Percentiles rank a stretch among this genome's conserved stretches.
Conservation (phyloP, 1,284 basidiomycete species). For the Earliella scabrosa region DNA sequence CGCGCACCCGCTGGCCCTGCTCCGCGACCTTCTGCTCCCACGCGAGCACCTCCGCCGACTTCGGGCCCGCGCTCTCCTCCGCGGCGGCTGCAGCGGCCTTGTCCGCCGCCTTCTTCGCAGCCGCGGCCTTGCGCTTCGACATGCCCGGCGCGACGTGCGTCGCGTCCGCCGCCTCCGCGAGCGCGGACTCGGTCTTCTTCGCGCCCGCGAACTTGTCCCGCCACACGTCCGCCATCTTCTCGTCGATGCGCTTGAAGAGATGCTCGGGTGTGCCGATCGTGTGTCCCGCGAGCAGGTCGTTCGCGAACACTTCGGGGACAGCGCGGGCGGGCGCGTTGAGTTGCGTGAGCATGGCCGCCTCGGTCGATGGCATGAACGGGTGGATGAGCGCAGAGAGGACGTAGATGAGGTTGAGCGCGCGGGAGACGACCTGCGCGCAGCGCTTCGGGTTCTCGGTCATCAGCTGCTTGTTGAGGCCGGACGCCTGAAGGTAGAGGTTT, state of each 20-base stretch:
- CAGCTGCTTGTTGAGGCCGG: conserved; percentile 90
- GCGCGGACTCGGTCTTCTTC: conserved; percentile 37
- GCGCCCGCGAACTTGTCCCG: conserved; percentile 70
- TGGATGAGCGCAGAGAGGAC: conserved; percentile 84
- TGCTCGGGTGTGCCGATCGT: conserved; percentile 86
- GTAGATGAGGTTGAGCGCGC: conserved; percentile 95
- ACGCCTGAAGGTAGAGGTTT: conserved; percentile 93
- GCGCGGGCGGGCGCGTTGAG: conserved; percentile 88
- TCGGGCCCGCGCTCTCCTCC: conserved; percentile 51
- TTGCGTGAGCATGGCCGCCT: conserved; percentile 83
- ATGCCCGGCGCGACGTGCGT: conserved; percentile 45
- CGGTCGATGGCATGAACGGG: conserved; percentile 97
- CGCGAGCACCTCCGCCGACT: conserved; percentile 62
- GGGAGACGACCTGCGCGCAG: conserved; percentile 89
- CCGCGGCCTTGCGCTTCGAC: conserved; percentile 58
- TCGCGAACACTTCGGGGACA: conserved; percentile 69
- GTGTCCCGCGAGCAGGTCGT: conserved; percentile 90
- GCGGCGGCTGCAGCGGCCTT: conserved; percentile 23
- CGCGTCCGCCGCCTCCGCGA: conserved; percentile 42
- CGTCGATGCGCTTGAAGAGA: conserved; percentile 94
- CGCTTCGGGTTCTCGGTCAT: conserved; percentile 82
- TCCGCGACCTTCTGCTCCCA: conserved; percentile 74
- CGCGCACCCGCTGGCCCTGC: conserved; percentile 75
- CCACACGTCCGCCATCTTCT: conserved; percentile 88
- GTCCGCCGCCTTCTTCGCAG: conserved; percentile 41